Conservation (phyloP, 805 yeast species). For the Teunomyces tritomae region DNA sequence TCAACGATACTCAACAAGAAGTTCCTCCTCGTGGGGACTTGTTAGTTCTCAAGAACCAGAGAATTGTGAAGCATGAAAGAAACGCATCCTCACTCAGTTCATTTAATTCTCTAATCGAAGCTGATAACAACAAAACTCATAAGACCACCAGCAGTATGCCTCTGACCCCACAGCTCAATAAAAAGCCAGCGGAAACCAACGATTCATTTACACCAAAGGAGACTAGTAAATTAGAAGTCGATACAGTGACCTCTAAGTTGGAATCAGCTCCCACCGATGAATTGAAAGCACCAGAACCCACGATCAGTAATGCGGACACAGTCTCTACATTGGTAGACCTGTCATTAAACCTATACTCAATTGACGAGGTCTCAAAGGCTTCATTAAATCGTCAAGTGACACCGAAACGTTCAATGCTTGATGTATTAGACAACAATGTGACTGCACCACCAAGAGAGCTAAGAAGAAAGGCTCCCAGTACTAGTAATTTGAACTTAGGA, state of each 20-base stretch:
- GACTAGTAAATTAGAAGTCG: not conserved
- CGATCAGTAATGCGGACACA: conserved; percentile 1
- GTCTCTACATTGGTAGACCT: conserved; percentile 2
- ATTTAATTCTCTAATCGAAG: conserved; percentile 13
- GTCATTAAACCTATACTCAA: conserved; percentile 5
- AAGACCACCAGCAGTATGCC: not conserved
- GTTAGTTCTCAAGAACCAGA: conserved; percentile 10
- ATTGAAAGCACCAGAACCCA: not conserved
- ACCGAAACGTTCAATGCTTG: conserved; percentile 5
- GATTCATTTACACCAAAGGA: too few relatives aligned
- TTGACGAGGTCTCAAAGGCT: conserved; percentile 3
- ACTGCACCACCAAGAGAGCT: not conserved
- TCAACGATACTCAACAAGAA: conserved; percentile 18
- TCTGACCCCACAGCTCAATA: not conserved
- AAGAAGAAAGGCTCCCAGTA: not conserved
- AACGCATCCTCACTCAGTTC: conserved; percentile 17
- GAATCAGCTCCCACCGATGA: not conserved
- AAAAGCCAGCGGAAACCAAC: not conserved
- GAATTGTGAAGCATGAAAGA: conserved; percentile 16
- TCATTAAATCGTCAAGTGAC: not conserved
- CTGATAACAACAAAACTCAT: not conserved
- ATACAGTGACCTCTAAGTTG: not conserved
- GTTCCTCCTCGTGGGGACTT: conserved; percentile 27
- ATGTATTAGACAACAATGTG: conserved; percentile 1
- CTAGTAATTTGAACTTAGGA: not conserved